Base-by-base conservation (phyloP, 202 grass and related monocot species). In the Brachypodium distachyon region DNA sequence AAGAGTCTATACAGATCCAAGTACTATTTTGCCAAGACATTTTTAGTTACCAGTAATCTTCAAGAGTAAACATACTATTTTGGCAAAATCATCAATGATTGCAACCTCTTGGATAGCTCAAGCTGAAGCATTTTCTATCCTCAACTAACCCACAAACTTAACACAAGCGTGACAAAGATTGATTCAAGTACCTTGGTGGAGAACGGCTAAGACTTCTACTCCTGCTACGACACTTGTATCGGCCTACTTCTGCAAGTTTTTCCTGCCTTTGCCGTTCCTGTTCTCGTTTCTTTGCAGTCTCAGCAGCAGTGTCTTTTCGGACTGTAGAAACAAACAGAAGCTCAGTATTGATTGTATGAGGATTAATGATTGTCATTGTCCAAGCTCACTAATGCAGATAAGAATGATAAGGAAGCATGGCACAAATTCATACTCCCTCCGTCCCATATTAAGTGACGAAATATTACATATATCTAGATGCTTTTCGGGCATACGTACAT, bases 231-330 rank as follows among this genome's bases (percentile, higher is more conserved):
- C 25, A 83, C 50, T 85, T 85, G 73, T 87, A 81, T 43, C 72
- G 87, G 57, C 90, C 91, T 22, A 91, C 83, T 89, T 99, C 92
- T 51, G 89, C 85, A 90, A 91, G 92, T 61, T 90, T 91, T 86
- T 99, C 81, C 74, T 88, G 79, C 78, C 85, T 90, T 72, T 86
- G 92, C 5, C 78, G 86, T 76, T 99, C 92, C 56, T 89, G 96
- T 67, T 96, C 96, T 59, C 85, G 73, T 85, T 90, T 99, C 84
- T 99, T 99, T 27, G 90, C 87, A 33, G 84, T 84, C 78, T 99
- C 96, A 25, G 91, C 89, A 67, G 92, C 96, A 55, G 85, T 99
- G 44, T 99, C 96, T 74, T 99, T 96, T 63, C 63, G 69, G 89
- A 99, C 96, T 99, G 85, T 49, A 77, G n/a, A 73, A 0, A 72